Base-by-base conservation (phyloP, 176 grass and related monocot species). In the Bromus sterilis region DNA sequence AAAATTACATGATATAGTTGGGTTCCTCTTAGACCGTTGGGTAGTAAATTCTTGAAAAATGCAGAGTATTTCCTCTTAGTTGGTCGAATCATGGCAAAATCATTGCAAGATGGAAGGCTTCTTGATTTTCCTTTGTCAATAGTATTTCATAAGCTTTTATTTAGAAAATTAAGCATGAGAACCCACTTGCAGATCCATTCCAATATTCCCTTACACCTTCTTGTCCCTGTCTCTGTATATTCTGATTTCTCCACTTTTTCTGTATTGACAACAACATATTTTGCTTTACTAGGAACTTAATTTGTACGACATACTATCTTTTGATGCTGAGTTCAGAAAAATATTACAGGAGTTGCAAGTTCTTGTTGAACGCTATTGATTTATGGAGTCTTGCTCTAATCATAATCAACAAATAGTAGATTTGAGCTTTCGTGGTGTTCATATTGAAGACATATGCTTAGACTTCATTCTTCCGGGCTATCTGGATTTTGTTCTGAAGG, bases 61-160 rank as follows among this genome's bases (percentile, higher is more conserved):
- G 2, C 91, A 4, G 94, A 97, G 28, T 78, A 97, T 91, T 97
- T 93, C 75, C 78, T 86, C 7, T 84, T 97, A 58, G 57, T 91
- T n/a, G n/a, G n/a, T n/a, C n/a, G n/a, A n/a, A n/a, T n/a, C n/a
- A n/a, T n/a, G n/a, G n/a, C n/a, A n/a, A n/a, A n/a, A n/a, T n/a
- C n/a, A n/a, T n/a, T n/a, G n/a, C n/a, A n/a, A n/a, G n/a, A n/a
- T n/a, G n/a, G n/a, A n/a, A n/a, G n/a, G n/a, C n/a, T n/a, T n/a
- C n/a, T n/a, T n/a, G n/a, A n/a, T n/a, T n/a, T n/a, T n/a, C n/a
- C n/a, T n/a, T n/a, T n/a, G n/a, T n/a, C n/a, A n/a, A n/a, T n/a
- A n/a, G n/a, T n/a, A n/a, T n/a, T n/a, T n/a, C n/a, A n/a, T n/a
- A n/a, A n/a, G n/a, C n/a, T n/a, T n/a, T n/a, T n/a, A n/a, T n/a